These are phyloP conservation scores for Blastocrithidia nonstop DNA, from an alignment of 208 protist genomes.

Conservation along the genomic window DNA sequence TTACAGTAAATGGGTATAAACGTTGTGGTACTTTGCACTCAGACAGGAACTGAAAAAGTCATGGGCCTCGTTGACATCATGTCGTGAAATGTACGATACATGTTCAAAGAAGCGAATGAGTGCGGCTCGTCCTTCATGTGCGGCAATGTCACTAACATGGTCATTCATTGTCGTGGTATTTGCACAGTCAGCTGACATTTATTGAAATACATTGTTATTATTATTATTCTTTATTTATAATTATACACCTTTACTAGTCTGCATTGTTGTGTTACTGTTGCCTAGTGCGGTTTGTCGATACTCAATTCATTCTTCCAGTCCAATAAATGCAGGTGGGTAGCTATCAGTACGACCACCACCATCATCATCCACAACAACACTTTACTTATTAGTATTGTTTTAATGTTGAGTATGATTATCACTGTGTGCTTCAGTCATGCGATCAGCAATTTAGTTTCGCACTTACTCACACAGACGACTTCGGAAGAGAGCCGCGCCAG, in stretches of 20 bases:
- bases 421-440: neutral
- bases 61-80: conserved; percentile 6
- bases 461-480: conserved; percentile 5
- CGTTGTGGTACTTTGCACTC: conserved; percentile 30
- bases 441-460: neutral
- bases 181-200: neutral
- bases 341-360: too few species aligned
- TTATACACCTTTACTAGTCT: too few species aligned
- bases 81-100: conserved; percentile 11
- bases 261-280: too few species aligned
- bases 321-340: conserved; percentile 13
- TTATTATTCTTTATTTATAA: neutral
- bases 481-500: conserved; percentile 29
- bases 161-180: conserved; percentile 10
- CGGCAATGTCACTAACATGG: conserved; percentile 3
- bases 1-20: conserved; percentile 15
- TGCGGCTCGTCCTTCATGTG: conserved; percentile 14
- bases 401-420: neutral
- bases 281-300: conserved; percentile 20
- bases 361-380: conserved; percentile 2
- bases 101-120: conserved; percentile 35
- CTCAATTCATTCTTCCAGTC: conserved; percentile 23
- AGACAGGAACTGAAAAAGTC: conserved; percentile 22
- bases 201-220: neutral
- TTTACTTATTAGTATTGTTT: neutral